phyloP scores from a whole-genome alignment of 345 rosid species.

The Citrus australasica region DNA sequence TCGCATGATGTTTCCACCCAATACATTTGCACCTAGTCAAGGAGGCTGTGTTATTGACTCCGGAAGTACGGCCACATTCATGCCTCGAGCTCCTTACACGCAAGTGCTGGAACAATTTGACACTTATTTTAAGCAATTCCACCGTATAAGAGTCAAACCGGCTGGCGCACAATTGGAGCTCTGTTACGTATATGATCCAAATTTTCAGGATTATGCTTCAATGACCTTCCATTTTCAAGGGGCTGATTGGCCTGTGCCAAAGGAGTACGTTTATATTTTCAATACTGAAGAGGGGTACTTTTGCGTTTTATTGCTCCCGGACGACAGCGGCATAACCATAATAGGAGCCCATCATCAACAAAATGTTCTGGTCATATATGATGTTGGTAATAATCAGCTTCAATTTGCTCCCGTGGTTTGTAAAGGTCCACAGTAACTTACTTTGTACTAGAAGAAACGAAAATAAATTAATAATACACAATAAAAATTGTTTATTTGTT shows the following conservation, averaged over 20 bases:
- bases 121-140: neutral
- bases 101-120: neutral
- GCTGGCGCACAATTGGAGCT: neutral
- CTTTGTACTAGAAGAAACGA: too few species aligned
- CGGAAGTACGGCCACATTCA: fast-evolving
- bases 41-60: neutral
- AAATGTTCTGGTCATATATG: neutral
- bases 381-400: neutral
- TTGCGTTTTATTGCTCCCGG: neutral
- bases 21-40: neutral
- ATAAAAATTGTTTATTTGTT: too few species aligned
- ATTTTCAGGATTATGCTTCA: neutral
- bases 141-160: neutral
- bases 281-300: neutral
- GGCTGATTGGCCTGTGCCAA: neutral
- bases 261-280: neutral
- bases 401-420: too few species aligned
- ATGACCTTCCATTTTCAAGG: neutral
- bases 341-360: neutral
- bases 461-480: too few species aligned
- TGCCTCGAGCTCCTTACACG: fast-evolving
- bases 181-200: neutral
- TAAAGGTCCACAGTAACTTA: too few species aligned
- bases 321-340: neutral
- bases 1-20: neutral